Percentiles rank a stretch among this genome's conserved stretches.
These are phyloP conservation scores for Trichomonas gallinae DNA, from an alignment of 208 protist genomes.

Conservation along the genomic window DNA sequence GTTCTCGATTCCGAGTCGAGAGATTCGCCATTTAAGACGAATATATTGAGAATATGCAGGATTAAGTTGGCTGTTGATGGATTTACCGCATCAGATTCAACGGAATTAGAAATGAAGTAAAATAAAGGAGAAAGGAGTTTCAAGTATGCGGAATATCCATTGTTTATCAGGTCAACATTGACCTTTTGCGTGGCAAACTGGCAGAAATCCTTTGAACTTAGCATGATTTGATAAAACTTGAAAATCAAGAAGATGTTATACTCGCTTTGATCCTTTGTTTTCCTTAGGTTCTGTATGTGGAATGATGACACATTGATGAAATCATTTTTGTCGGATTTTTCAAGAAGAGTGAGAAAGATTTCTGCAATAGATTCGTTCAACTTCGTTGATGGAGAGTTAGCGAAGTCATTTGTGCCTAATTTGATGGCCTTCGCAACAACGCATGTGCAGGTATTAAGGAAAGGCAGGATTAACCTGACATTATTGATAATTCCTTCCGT, in stretches of 20 bases:
- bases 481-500: background rate
- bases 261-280: background rate
- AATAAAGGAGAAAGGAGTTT: background rate
- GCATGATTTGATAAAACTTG: background rate
- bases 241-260: background rate
- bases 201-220: background rate
- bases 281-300: background rate
- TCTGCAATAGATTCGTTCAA: background rate
- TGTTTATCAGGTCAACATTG: background rate
- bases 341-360: background rate
- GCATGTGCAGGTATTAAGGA: background rate
- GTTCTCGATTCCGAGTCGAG: background rate
- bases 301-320: background rate
- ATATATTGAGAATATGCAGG: background rate
- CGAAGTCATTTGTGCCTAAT: background rate
- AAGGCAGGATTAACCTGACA: background rate
- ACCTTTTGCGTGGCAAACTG: background rate
- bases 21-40: background rate
- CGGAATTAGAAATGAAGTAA: background rate
- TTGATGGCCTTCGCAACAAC: background rate
- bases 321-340: background rate
- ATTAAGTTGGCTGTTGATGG: background rate
- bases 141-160: background rate
- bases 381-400: background rate
- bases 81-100: background rate